Evolutionary conservation across 2,329 filamentous ascomycete species (phyloP), one percentile per base, ranked within the genome.

Genomic region (Calonectria montana): DNA sequence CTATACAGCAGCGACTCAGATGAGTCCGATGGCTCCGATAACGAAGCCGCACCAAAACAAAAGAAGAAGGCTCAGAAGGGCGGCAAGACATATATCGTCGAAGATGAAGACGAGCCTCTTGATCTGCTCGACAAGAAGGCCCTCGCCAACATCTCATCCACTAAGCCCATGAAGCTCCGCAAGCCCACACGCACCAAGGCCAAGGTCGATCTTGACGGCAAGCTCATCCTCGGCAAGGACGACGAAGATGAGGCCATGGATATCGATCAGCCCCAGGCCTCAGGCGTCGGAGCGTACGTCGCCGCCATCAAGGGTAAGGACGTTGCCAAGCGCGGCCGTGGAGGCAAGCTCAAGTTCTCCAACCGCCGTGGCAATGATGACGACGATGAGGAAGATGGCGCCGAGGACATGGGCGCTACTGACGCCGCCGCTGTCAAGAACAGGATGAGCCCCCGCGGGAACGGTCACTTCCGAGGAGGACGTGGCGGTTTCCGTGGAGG

Each of bases 61-160:
- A 86, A 84, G 75, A 87, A 84, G 83, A 86, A 87, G 81, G 80
- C 84, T 75, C 88, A 91, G 80, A 91, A 91, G 82, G 90, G 89
- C 48, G 89, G 89, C 79, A 92, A 91, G 78, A 91, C 93, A 1
- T 99, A 97, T 84, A 98, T 99, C 78, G 90, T 98, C 72, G 96
- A 98, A 86, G 94, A 97, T 73, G 95, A 97, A 70, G 94, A 97
- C 78, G 97, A 98, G 82, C 97, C 97, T 1, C 92, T 99, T 48
- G 97, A 99, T 86, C 90, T 99, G 55, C 90, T 99, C 18, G 96
- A 97, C 80, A 94, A 94, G 73, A 93, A 93, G 81, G 95, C 96
- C 10, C 90, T 99, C 48, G 96, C 95, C 66, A 97, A 95, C 82
- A 98, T 99, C 79, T 98, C 96, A 3, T 94, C 94, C 6, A 98